phyloP scores from a whole-genome alignment of 2,329 filamentous ascomycete genomes.

The Thelonectria olida region DNA sequence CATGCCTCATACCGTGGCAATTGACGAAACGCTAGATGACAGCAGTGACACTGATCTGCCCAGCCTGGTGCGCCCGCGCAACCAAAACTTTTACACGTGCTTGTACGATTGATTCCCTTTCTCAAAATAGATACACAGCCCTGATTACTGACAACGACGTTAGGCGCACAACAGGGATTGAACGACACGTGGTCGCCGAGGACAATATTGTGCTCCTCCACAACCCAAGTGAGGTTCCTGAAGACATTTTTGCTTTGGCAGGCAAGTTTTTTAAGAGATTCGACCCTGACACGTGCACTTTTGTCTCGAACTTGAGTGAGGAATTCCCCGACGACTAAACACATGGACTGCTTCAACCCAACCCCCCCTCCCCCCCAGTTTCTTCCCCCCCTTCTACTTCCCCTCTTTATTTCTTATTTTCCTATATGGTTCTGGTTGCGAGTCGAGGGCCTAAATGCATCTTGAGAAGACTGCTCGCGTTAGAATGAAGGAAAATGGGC shows the following conservation, averaged over 20 bases:
- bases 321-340: conserved; percentile 85
- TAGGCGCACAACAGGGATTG: conserved; percentile 46
- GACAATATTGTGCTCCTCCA: conserved; percentile 78
- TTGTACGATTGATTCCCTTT: conserved; percentile 68
- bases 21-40: conserved; percentile 39
- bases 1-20: conserved; percentile 37
- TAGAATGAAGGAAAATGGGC: neutral
- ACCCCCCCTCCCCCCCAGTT: neutral
- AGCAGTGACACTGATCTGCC: conserved; percentile 41
- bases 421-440: neutral
- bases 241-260: conserved; percentile 72
- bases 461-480: neutral
- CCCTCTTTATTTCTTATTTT: neutral
- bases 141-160: neutral
- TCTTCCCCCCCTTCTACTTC: neutral
- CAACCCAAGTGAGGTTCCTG: conserved; percentile 57
- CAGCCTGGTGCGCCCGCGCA: conserved; percentile 38
- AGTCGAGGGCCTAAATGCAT: neutral
- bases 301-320: conserved; percentile 83
- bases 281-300: conserved; percentile 71
- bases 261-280: conserved; percentile 92
- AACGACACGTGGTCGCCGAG: conserved; percentile 60
- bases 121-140: too few species aligned
- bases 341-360: neutral
- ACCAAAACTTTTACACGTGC: conserved; percentile 77